Base-by-base conservation (phyloP, 2,329 filamentous ascomycete species). In the Cadophora gregata region DNA sequence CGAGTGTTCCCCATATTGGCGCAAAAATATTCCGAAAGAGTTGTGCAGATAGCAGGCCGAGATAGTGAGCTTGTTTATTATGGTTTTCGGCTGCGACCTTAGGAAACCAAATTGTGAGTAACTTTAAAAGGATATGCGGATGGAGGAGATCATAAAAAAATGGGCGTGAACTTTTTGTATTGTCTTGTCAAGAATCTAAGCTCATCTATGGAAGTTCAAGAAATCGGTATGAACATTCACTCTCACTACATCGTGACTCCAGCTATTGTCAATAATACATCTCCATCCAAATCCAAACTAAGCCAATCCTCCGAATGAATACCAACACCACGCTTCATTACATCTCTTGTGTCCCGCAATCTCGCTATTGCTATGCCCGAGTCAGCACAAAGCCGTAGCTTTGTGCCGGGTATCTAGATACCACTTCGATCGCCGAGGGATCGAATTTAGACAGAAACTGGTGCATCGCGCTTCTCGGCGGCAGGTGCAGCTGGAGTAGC, bases 181-280 rank as follows among this genome's bases (percentile, higher is more conserved):
- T 58, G 53, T 58, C 53, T 47, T 47, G 42, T 47, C 29, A 58
- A 8, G 21, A 58, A 58, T 58, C 53, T 58, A 58, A 58, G 25
- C 53, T 58, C 51, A 58, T 58, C 31, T 58, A 58, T 58, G 53
- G 53, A 58, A 58, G 33, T 21, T 12, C 53, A 38, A 38, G 16
- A 4, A 9, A 19, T 38, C 38, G 48, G 14, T 53, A 21, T 58
- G 12, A 58, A 58, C 53, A 58, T 58, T 25, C 53, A 38, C 5
- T 38, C 50, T 14, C 45, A 47, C 38, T 12, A 59, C 55, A 51
- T 29, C 51, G 61, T 59, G 27, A 62, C 59, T 27, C 53, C 64
- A 24, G 64, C 64, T 51, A 66, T 66, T 21, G 29, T 50, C 31
- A 66, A 56, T 50, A 62, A 53, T 31, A 66, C 51, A 48, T 59